Evolutionary conservation across 108 stramenopile genomes (phyloP).

Genomic region (Nitzschia sp.): DNA sequence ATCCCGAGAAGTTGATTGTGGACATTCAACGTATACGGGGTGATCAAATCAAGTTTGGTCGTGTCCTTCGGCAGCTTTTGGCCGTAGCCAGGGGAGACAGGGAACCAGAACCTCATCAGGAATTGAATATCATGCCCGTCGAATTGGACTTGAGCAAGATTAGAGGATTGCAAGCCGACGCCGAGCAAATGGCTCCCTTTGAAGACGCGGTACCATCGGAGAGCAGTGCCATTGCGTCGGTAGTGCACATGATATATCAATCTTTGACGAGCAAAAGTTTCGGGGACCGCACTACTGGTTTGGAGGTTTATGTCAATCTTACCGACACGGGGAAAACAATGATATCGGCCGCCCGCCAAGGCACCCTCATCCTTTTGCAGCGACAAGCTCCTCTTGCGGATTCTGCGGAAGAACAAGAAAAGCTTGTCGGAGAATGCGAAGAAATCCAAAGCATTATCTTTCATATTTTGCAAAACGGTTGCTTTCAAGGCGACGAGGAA

Average conservation of each 20-base stretch:
- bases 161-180: background rate
- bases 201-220: background rate
- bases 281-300: constrained; percentile 7
- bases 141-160: background rate
- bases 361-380: constrained; percentile 12
- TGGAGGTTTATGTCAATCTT: constrained; percentile 12
- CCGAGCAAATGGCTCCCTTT: background rate
- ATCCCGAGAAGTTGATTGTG: background rate
- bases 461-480: constrained; percentile 13
- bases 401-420: background rate
- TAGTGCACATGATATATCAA: constrained; percentile 8
- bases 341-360: constrained; percentile 1
- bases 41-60: constrained; percentile 6
- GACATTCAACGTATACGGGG: constrained; percentile 24
- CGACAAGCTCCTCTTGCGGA: background rate
- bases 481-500: constrained; percentile 19
- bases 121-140: too few species aligned
- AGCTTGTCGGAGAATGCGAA: background rate
- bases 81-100: constrained; percentile 17
- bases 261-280: constrained; percentile 6
- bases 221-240: constrained; percentile 4
- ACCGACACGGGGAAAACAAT: constrained; percentile 24
- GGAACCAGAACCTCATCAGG: background rate
- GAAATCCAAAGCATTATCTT: constrained; percentile 21
- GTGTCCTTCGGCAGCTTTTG: constrained; percentile 5